These are phyloP conservation scores for Colletotrichum viniferum DNA, from an alignment of 2,329 filamentous ascomycete genomes.

Conservation along the genomic window DNA sequence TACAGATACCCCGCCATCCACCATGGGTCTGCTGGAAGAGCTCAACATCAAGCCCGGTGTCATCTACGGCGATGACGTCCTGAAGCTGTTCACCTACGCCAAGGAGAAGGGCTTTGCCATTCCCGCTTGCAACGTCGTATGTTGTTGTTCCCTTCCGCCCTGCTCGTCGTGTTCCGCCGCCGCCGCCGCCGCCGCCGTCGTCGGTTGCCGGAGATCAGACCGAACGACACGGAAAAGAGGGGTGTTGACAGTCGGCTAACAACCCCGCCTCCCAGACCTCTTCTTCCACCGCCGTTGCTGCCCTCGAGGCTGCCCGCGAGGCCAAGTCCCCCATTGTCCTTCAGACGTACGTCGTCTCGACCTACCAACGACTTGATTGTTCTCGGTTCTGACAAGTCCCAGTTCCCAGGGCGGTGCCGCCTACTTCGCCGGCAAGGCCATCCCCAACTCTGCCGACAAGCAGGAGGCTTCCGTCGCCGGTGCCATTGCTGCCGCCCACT, in stretches of 20 bases:
- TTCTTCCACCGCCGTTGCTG: constrained; percentile 80
- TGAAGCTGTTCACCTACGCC: constrained; percentile 83
- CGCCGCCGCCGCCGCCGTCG: neutral
- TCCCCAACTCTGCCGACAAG: constrained; percentile 72
- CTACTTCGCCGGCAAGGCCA: constrained; percentile 90
- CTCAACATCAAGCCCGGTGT: constrained; percentile 58
- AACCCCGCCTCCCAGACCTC: constrained; percentile 57
- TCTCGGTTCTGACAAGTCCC: neutral
- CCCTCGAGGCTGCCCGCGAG: constrained; percentile 94
- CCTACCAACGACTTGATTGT: neutral
- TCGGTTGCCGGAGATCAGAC: neutral
- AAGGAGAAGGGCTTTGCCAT: constrained; percentile 89
- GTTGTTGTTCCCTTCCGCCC: neutral
- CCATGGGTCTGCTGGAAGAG: constrained; percentile 38
- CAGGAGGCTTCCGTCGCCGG: constrained; percentile 90
- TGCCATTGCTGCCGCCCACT: constrained; percentile 88
- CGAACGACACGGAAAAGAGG: neutral
- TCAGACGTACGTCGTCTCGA: constrained; percentile 61
- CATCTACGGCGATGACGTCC: constrained; percentile 59
- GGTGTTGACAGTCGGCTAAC: constrained; percentile 5
- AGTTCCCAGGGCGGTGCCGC: constrained; percentile 87
- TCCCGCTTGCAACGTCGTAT: constrained; percentile 81
- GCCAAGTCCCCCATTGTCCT: constrained; percentile 90
- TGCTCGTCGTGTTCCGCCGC: neutral
- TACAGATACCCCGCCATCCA: constrained; percentile 22